Evolutionary conservation across 768 basidiomycete species (phyloP).

Genomic region (Russula dissimulans): DNA sequence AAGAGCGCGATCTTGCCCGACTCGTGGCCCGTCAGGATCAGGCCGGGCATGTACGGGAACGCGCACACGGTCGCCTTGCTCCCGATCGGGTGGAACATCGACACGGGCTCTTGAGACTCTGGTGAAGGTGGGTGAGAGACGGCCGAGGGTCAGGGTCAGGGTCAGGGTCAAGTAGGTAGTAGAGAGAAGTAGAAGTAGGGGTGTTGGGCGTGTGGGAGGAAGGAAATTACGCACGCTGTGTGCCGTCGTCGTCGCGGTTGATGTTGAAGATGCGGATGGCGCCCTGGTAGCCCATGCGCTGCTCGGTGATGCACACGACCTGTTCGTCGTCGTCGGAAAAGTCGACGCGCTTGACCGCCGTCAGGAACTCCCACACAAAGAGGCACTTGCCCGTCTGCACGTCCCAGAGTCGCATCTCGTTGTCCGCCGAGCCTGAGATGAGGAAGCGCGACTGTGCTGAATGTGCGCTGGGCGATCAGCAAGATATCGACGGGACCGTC

Average conservation of each 20-base stretch:
- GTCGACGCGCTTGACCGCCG: slow-evolving; percentile 91
- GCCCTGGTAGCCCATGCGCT: slow-evolving; percentile 89
- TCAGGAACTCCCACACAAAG: slow-evolving; percentile 95
- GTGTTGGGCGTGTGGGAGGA: neutral
- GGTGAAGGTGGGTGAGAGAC: neutral
- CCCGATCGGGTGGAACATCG: slow-evolving; percentile 81
- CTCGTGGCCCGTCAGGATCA: slow-evolving; percentile 92
- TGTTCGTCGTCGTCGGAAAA: slow-evolving; percentile 81
- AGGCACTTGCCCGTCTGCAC: slow-evolving; percentile 87
- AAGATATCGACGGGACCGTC: too few species aligned
- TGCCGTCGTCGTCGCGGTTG: slow-evolving; percentile 73
- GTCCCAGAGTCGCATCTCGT: slow-evolving; percentile 83
- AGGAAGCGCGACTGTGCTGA: slow-evolving; percentile 77
- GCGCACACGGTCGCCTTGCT: slow-evolving; percentile 97
- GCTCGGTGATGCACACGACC: slow-evolving; percentile 92
- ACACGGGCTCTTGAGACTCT: slow-evolving; percentile 70
- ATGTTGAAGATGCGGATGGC: slow-evolving; percentile 87
- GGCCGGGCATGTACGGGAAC: slow-evolving; percentile 67
- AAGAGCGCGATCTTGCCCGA: slow-evolving; percentile 91
- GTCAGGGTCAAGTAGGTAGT: neutral
- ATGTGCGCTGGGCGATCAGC: neutral
- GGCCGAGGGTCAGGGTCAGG: too few species aligned
- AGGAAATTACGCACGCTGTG: slow-evolving; percentile 51
- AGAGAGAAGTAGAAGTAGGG: neutral
- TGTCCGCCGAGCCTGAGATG: slow-evolving; percentile 91